These are phyloP conservation scores for Candida broadrunensis DNA, from an alignment of 805 yeast genomes.

Conservation along the genomic window DNA sequence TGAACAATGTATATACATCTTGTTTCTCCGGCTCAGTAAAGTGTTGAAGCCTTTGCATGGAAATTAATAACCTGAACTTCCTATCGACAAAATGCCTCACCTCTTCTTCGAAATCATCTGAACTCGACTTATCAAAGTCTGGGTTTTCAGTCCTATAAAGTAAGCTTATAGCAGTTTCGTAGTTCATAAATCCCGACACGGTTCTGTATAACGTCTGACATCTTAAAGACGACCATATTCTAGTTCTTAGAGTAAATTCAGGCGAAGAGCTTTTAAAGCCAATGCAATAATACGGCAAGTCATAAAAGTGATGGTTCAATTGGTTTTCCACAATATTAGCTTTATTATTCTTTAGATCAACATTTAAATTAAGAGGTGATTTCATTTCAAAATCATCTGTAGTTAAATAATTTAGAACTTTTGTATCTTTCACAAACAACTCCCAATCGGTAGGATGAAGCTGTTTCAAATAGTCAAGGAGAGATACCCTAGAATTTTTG, in stretches of 20 bases:
- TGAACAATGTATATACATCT: constrained; percentile 64
- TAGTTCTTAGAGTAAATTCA: constrained; percentile 63
- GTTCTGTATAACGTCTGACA: constrained; percentile 84
- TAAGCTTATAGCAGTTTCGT: constrained; percentile 67
- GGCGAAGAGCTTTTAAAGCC: constrained; percentile 71
- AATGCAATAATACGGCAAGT: constrained; percentile 66
- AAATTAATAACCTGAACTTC: constrained; percentile 75
- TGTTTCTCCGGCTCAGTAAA: constrained; percentile 71
- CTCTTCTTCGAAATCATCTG: constrained; percentile 16
- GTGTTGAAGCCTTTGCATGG: constrained; percentile 80
- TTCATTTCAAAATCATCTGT: background rate
- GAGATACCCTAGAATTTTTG: constrained; percentile 45
- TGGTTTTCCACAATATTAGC: background rate
- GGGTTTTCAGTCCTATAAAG: constrained; percentile 67
- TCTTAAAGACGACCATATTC: constrained; percentile 85
- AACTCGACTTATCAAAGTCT: constrained; percentile 27
- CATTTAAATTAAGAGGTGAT: background rate
- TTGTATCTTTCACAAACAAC: constrained; percentile 73
- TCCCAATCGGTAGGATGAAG: constrained; percentile 78
- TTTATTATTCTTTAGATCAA: background rate
- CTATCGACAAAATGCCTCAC: constrained; percentile 54
- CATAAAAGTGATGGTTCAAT: constrained; percentile 44
- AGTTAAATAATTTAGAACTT: constrained; percentile 26
- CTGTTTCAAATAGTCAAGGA: constrained; percentile 76
- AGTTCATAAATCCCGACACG: constrained; percentile 79